Evolutionary conservation across 768 basidiomycete genomes (phyloP), one percentile per base, ranked within the genome.

Genomic region (Hortiboletus campestris): DNA sequence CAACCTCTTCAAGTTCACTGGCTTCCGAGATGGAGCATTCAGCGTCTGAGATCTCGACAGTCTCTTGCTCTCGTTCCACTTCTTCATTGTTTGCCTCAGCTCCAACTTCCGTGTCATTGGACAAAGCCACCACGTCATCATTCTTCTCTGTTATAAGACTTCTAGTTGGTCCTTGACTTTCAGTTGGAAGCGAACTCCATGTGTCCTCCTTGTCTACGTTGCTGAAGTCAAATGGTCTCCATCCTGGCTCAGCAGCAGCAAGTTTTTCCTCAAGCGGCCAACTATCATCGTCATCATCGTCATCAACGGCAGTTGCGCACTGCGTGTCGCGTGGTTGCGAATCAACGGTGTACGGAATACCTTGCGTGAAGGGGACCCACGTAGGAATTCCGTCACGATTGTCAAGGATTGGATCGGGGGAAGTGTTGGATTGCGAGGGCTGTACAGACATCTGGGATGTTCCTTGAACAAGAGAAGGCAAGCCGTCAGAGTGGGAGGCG

Each of bases 241-340:
- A 90, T 56, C 78, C 73, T 52, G 72, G 79, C 35, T 80, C 75
- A 11, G 75, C 78, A 38, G 76, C 75, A 1, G 79, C 74, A 52
- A 86, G 69, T 60, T 84, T 86, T 59, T 86, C 86, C 39, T 87
- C 83, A 28, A 88, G 71, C 11, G 85, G 86, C 88, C 88, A 91
- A 65, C 88, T 89, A 63, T 90, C 88, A 11, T 80, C 79, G 49
- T 66, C 64, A 59, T 89, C 88, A 43, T 84, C 83, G 14, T 69
- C 68, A 44, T 84, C 83, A 31, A 28, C 43, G 9, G 22, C 46
- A n/a, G 20, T 16, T 20, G 38, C n/a, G 17, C 28, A 46, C 29
- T 22, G 53, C 22, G 28, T 44, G 9, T 55, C 36, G 22, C 61
- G 65, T 4, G 72, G 66, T 62, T 80, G 78, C 7, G 72, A 75